A percentile compares a stretch with the other conserved stretches of the same genome.
phyloP scores from a whole-genome alignment of 257 asterid species.

The Linaria vulgaris region DNA sequence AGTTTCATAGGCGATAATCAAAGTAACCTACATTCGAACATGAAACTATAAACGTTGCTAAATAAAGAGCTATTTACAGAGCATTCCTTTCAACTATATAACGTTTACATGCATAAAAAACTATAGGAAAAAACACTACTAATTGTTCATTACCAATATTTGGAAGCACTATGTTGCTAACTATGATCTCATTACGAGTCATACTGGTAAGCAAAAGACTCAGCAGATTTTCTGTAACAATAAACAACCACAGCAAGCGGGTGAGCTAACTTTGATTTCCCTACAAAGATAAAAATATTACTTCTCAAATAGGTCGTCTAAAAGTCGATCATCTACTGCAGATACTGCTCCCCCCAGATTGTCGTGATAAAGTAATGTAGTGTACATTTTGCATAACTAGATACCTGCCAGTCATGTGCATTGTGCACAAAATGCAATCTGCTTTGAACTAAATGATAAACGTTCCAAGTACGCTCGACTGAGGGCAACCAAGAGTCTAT shows the following conservation, averaged over 20 bases:
- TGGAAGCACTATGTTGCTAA: neutral
- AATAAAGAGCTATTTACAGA: neutral
- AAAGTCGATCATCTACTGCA: constrained; percentile 13
- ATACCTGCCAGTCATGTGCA: neutral
- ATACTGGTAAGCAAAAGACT: neutral
- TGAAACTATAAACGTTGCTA: no score
- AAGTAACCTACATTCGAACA: no score
- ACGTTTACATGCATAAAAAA: neutral
- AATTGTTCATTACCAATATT: neutral
- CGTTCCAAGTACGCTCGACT: constrained; percentile 41
- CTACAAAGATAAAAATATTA: neutral
- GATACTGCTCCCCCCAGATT: constrained; percentile 11
- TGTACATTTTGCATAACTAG: neutral
- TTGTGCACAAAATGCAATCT: constrained; percentile 42
- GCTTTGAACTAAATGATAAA: constrained; percentile 41
- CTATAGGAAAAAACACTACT: no score
- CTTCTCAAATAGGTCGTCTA: no score
- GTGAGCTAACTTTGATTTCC: neutral
- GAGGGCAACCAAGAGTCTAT: constrained; percentile 48
- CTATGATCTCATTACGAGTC: neutral
- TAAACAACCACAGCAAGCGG: neutral
- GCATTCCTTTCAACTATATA: neutral
- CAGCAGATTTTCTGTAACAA: neutral
- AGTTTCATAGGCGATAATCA: no score
- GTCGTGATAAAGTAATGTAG: neutral